Percentiles rank a stretch among this genome's conserved stretches.
Evolutionary conservation across 257 asterid genomes (phyloP).

Genomic region (Solanum raphanifolium): DNA sequence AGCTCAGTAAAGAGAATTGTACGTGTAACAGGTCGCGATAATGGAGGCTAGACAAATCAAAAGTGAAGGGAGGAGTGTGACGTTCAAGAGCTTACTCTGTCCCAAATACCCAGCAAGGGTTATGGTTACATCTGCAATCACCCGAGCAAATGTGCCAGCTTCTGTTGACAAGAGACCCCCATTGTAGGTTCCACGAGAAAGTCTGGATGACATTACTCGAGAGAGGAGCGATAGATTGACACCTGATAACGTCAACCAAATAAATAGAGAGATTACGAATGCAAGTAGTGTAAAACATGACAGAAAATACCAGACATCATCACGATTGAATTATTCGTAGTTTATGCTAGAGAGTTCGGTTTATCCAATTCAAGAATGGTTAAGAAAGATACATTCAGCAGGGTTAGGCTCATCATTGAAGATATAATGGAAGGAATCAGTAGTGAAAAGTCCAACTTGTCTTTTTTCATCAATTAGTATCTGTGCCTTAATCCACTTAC

Average conservation of each 20-base stretch:
- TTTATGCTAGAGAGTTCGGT: background rate
- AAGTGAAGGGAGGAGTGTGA: conserved; percentile 75
- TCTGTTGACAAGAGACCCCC: conserved; percentile 90
- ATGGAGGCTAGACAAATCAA: conserved; percentile 65
- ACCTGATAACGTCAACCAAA: conserved; percentile 22
- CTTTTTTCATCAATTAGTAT: background rate
- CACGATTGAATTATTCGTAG: background rate
- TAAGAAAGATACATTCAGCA: background rate
- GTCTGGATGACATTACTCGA: conserved; percentile 92
- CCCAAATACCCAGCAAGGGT: conserved; percentile 81
- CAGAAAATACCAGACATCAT: background rate
- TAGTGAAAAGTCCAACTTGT: background rate
- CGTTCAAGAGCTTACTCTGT: conserved; percentile 51
- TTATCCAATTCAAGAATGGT: background rate
- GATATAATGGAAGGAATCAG: background rate
- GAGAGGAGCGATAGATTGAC: conserved; percentile 88
- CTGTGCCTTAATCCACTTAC: background rate
- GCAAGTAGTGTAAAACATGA: background rate
- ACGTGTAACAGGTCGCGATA: conserved; percentile 77
- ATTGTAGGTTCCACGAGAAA: conserved; percentile 87
- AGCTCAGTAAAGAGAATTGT: conserved; percentile 60
- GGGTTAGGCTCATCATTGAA: background rate
- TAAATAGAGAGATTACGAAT: background rate
- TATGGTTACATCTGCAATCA: conserved; percentile 81
- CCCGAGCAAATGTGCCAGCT: conserved; percentile 90